Conservation (phyloP, 768 basidiomycete genomes). For the Suillus subaureus region DNA sequence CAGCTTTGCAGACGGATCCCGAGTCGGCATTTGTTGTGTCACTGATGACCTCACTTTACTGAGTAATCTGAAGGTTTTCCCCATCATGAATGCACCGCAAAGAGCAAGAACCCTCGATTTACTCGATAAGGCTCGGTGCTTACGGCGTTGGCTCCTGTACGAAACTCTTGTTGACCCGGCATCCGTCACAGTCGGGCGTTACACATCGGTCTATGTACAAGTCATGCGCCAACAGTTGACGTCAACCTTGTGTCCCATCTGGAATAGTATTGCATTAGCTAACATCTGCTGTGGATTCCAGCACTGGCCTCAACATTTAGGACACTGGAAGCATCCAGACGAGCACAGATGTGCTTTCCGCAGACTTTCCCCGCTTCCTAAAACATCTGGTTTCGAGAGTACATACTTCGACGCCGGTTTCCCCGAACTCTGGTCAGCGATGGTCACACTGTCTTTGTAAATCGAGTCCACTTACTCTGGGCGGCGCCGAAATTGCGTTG, state of each 20-base stretch:
- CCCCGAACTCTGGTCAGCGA: background rate
- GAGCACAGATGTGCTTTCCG: too few relatives aligned
- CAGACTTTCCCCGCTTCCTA: background rate
- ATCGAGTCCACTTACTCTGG: background rate
- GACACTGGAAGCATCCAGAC: background rate
- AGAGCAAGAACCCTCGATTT: background rate
- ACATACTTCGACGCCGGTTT: background rate
- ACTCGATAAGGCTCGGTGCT: background rate
- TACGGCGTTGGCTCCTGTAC: background rate
- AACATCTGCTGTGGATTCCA: background rate
- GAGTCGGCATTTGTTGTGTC: too few relatives aligned
- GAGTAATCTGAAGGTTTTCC: too few relatives aligned
- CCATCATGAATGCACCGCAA: too few relatives aligned
- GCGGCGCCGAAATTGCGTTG: background rate
- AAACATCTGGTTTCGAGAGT: background rate
- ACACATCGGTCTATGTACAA: background rate
- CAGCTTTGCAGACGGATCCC: background rate
- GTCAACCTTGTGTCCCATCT: background rate
- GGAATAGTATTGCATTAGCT: background rate
- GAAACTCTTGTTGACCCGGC: background rate
- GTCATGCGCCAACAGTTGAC: background rate
- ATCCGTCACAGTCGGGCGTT: background rate
- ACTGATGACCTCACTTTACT: too few relatives aligned
- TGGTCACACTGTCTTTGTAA: background rate
- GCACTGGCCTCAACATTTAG: background rate